Evolutionary conservation across 108 stramenopile genomes (phyloP).

Genomic region (Fragilariopsis cylindrus): DNA sequence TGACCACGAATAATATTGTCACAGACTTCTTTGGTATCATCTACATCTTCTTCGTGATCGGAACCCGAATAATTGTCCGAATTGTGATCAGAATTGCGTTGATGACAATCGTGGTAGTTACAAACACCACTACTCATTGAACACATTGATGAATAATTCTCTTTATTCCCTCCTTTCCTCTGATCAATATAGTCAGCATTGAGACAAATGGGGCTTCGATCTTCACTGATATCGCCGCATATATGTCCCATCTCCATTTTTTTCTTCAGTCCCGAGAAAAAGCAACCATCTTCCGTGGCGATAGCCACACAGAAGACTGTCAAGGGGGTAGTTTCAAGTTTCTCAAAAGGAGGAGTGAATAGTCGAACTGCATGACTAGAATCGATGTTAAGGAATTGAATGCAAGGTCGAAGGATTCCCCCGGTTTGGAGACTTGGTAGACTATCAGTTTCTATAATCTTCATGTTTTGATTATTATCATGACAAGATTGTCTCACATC

Average conservation of each 20-base stretch:
- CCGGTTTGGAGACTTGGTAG: not conserved
- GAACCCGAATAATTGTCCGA: not conserved
- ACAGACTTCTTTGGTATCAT: slow-evolving; percentile 30
- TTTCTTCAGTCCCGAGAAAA: slow-evolving; percentile 66
- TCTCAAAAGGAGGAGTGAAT: slow-evolving; percentile 72
- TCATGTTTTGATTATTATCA: too few species aligned
- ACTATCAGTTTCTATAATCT: too few species aligned
- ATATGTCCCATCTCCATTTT: slow-evolving; percentile 82
- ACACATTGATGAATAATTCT: slow-evolving; percentile 1
- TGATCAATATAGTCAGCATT: slow-evolving; percentile 36
- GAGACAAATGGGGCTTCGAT: slow-evolving; percentile 67
- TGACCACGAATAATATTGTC: slow-evolving; percentile 50
- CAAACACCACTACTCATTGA: not conserved
- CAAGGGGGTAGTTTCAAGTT: slow-evolving; percentile 59
- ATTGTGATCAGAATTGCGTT: slow-evolving; percentile 18
- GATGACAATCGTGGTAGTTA: slow-evolving; percentile 25
- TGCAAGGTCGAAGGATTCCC: slow-evolving; percentile 24
- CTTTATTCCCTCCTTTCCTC: not conserved
- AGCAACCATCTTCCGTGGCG: slow-evolving; percentile 88
- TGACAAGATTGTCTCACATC: too few species aligned
- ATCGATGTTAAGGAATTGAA: slow-evolving; percentile 79
- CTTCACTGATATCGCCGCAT: slow-evolving; percentile 51
- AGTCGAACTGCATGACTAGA: slow-evolving; percentile 63
- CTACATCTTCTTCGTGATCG: slow-evolving; percentile 13
- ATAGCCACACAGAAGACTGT: slow-evolving; percentile 80